phyloP scores from a whole-genome alignment of 2,329 filamentous ascomycete genomes.

The Bipolaris gigantea region DNA sequence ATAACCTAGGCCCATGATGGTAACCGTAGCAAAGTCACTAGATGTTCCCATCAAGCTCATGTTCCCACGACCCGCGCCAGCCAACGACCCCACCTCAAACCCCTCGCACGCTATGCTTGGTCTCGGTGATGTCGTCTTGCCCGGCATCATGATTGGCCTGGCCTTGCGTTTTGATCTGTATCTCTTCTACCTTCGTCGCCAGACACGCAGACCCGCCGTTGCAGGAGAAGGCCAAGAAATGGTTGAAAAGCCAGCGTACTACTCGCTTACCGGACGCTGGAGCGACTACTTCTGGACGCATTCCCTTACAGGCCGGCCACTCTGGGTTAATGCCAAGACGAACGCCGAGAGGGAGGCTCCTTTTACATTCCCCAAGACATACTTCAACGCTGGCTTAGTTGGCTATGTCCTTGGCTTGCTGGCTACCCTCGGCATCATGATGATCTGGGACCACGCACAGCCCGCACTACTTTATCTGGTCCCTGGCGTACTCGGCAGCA shows the following conservation, averaged over 20 bases:
- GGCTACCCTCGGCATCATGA: constrained; percentile 73
- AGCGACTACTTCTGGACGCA: constrained; percentile 80
- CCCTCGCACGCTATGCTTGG: constrained; percentile 73
- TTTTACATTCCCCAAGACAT: constrained; percentile 73
- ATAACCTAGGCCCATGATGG: constrained; percentile 69
- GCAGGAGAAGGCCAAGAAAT: constrained; percentile 15
- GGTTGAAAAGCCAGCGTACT: constrained; percentile 47
- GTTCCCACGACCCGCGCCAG: constrained; percentile 66
- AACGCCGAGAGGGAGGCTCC: constrained; percentile 25
- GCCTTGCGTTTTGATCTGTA: constrained; percentile 91
- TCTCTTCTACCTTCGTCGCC: constrained; percentile 73
- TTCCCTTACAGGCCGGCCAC: constrained; percentile 34
- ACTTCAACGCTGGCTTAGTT: constrained; percentile 75
- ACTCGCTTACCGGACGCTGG: constrained; percentile 68
- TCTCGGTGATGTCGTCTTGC: constrained; percentile 90
- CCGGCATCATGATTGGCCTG: constrained; percentile 85
- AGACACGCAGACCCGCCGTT: constrained; percentile 42
- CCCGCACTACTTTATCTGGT: constrained; percentile 92
- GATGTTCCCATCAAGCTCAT: constrained; percentile 93
- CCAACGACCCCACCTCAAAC: constrained; percentile 48
- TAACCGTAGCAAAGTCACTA: constrained; percentile 82
- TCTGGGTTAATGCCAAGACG: constrained; percentile 19
- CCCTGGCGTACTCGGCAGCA: constrained; percentile 73
- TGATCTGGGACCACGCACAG: constrained; percentile 78
- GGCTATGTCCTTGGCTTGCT: constrained; percentile 82